These are phyloP conservation scores for Peniophora sp. DNA, from an alignment of 1,284 basidiomycete species.

Conservation along the genomic window DNA sequence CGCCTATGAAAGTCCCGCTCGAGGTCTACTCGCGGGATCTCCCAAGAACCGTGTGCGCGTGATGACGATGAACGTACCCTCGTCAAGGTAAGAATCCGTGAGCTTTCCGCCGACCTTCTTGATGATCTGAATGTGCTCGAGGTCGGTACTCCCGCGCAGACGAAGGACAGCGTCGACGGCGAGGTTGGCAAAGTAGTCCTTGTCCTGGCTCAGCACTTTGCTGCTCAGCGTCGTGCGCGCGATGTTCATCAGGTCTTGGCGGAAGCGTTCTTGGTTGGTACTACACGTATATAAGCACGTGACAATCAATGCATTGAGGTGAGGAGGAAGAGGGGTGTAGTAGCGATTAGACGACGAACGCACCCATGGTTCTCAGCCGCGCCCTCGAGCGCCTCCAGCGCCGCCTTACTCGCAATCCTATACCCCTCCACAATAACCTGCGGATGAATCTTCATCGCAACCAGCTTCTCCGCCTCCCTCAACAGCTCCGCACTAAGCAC, in stretches of 20 bases:
- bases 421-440: slow-evolving; percentile 99
- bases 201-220: slow-evolving; percentile 96
- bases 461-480: slow-evolving; percentile 93
- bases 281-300: slow-evolving; percentile 27
- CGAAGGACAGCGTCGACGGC: slow-evolving; percentile 96
- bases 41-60: not conserved
- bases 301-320: not conserved
- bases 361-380: slow-evolving; percentile 83
- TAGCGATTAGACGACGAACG: no score
- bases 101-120: slow-evolving; percentile 99
- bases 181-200: slow-evolving; percentile 97
- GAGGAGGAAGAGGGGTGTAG: no score
- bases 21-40: no score
- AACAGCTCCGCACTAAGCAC: slow-evolving; percentile 91
- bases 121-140: slow-evolving; percentile 99
- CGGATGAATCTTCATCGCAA: slow-evolving; percentile 90
- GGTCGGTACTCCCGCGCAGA: slow-evolving; percentile 87
- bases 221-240: slow-evolving; percentile 93
- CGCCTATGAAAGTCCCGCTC: not conserved
- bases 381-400: slow-evolving; percentile 77
- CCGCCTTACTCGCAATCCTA: slow-evolving; percentile 85
- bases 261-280: slow-evolving; percentile 69
- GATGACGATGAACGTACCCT: slow-evolving; percentile 47
- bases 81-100: slow-evolving; percentile 96
- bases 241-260: slow-evolving; percentile 92